These are phyloP conservation scores for Cladosporium sp. DNA, from an alignment of 2,329 filamentous ascomycete genomes.

Conservation along the genomic window DNA sequence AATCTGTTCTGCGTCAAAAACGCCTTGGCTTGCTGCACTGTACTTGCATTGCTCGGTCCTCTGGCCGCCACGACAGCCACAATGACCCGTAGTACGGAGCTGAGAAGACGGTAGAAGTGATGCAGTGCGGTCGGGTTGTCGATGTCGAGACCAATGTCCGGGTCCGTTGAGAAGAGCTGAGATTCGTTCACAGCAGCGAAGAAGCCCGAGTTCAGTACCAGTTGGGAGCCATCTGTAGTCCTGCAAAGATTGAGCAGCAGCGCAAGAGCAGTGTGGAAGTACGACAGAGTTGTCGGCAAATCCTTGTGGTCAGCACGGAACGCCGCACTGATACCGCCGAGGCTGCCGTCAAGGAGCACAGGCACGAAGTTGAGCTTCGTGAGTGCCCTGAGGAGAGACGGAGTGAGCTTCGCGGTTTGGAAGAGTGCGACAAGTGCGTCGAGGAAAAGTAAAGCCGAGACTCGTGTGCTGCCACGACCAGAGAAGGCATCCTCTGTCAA, in stretches of 20 bases:
- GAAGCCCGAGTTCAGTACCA: constrained; percentile 83
- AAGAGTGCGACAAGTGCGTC: constrained; percentile 72
- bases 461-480: constrained; percentile 74
- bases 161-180: constrained; percentile 82
- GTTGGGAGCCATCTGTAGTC: constrained; percentile 78
- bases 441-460: constrained; percentile 81
- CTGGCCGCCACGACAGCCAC: constrained; percentile 76
- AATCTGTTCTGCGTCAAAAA: constrained; percentile 81
- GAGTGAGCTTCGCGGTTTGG: constrained; percentile 61
- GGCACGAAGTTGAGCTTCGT: constrained; percentile 86
- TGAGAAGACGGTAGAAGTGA: constrained; percentile 79
- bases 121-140: constrained; percentile 66
- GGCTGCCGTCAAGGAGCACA: constrained; percentile 79
- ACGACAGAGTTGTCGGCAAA: constrained; percentile 52
- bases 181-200: constrained; percentile 78
- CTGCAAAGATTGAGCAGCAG: constrained; percentile 73
- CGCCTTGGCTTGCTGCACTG: constrained; percentile 66
- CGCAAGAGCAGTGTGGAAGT: constrained; percentile 71
- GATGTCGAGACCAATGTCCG: constrained; percentile 79
- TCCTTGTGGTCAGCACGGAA: constrained; percentile 42
- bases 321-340: constrained; percentile 72
- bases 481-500: constrained; percentile 91
- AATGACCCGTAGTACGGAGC: constrained; percentile 75
- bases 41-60: constrained; percentile 72
- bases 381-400: constrained; percentile 72